Evolutionary conservation across 257 asterid genomes (phyloP).

Genomic region (Nicotiana tomentosiformis): DNA sequence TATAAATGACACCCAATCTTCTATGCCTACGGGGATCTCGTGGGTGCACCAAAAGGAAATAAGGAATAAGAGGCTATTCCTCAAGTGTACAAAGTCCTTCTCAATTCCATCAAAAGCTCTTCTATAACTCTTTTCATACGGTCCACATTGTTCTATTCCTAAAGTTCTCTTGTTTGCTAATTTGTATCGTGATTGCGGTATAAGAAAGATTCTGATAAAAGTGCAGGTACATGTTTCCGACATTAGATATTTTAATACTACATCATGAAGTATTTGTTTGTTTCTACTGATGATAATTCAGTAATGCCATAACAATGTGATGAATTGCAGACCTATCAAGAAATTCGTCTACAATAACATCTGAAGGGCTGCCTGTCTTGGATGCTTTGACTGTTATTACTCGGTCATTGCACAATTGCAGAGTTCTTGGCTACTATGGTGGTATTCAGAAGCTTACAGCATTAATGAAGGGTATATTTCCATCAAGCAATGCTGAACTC

Average conservation of each 20-base stretch:
- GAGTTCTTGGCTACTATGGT: constrained; percentile 69
- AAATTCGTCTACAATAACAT: constrained; percentile 36
- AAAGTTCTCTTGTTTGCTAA: neutral
- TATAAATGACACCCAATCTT: too few relatives aligned
- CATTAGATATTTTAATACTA: neutral
- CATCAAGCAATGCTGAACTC: neutral
- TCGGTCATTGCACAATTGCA: constrained; percentile 86
- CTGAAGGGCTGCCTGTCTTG: constrained; percentile 70
- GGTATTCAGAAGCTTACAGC: constrained; percentile 93
- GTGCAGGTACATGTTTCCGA: neutral
- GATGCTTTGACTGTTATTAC: constrained; percentile 73
- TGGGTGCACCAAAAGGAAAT: too few relatives aligned
- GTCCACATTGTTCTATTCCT: neutral
- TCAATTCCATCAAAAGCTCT: too few relatives aligned
- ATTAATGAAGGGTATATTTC: constrained; percentile 70
- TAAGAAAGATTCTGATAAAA: neutral
- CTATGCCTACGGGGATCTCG: too few relatives aligned
- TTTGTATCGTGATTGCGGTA: neutral
- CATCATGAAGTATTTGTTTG: neutral
- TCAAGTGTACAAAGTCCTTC: too few relatives aligned
- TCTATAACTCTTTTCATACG: too few relatives aligned
- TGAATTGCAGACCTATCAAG: constrained; percentile 48
- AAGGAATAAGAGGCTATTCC: too few relatives aligned
- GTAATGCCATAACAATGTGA: constrained; percentile 14
- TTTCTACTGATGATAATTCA: neutral